A percentile compares a stretch with the other conserved stretches of the same genome.
Conservation (phyloP, 192 early-diverging fungal species). For the Oehlia diaphana region DNA sequence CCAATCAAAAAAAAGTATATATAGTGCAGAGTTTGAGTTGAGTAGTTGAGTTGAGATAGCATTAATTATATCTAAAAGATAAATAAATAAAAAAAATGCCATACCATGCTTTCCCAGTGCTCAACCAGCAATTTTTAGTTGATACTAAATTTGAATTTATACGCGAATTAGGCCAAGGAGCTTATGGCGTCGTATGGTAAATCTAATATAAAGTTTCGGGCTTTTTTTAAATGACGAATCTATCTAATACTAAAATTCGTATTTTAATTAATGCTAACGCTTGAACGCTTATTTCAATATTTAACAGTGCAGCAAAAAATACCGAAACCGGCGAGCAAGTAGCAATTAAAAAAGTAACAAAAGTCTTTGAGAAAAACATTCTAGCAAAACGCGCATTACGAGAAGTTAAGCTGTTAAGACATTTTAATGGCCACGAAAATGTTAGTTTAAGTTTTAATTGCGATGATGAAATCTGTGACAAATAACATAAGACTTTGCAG, state of each 20-base stretch:
- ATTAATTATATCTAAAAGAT: too few species aligned
- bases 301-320: slow-evolving; percentile 77
- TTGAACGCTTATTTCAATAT: background rate
- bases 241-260: background rate
- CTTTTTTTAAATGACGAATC: background rate
- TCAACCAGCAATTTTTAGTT: slow-evolving; percentile 47
- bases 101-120: slow-evolving; percentile 39
- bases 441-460: slow-evolving; percentile 34
- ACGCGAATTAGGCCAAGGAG: slow-evolving; percentile 86
- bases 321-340: slow-evolving; percentile 79
- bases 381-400: slow-evolving; percentile 90
- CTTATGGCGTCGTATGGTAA: slow-evolving; percentile 87
- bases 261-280: background rate
- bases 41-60: too few species aligned
- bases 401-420: slow-evolving; percentile 91
- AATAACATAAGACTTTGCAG: background rate
- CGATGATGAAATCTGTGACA: background rate
- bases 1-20: too few species aligned
- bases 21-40: too few species aligned
- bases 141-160: slow-evolving; percentile 64
- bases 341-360: slow-evolving; percentile 81
- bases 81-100: slow-evolving; percentile 5
- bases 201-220: slow-evolving; percentile 17
- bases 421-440: slow-evolving; percentile 97
- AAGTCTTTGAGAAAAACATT: slow-evolving; percentile 86